Base-by-base conservation (phyloP, 129 eudicot species). In the Artemisia annua region DNA sequence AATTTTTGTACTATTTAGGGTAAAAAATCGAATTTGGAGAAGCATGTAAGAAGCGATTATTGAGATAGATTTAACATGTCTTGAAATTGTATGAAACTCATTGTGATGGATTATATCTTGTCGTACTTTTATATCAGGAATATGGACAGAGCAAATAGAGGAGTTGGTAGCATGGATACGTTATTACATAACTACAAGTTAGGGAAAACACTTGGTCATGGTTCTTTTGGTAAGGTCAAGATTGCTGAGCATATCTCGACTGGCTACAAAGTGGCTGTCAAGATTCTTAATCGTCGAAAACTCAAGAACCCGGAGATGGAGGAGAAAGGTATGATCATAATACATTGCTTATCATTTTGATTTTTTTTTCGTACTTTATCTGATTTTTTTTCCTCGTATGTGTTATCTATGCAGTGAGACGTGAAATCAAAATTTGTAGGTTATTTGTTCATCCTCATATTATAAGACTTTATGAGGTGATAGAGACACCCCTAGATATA, bases 401-500 rank as follows among this genome's bases (percentile, higher is more conserved):
- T 71, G 43, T n/a, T 68, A 18, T 60, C 11, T 26, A 1, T 84
- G 86, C 83, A 91, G 97, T 88, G 68, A 75, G 87, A 74, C 87
- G 97, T 53, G 97, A 87, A 74, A 91, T 88, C 46, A 91, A 88
- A 81, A 91, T 91, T 58, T 81, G 91, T 69, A 79, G 95, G 72
- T 72, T 91, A 61, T 88, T 91, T 60, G 91, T 88, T 69, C 97
- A 91, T 75, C 97, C 97, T 48, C 97, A 91, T 81, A 87, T 91
- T 66, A 86, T 91, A 79, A 92, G 97, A 48, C 88, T 91, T 52
- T 91, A 91, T 66, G 97, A 91, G 85, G 97, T 91, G 74, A 91
- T 91, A 72, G 97, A 90, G 86, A 90, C 97, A 66, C 97, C 89
- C n/a, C 62, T 89, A 5, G 95, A 91, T 74, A 86, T 88, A 63